Evolutionary conservation across 2,329 filamentous ascomycete species (phyloP).

Genomic region (Westerdykella ornata): DNA sequence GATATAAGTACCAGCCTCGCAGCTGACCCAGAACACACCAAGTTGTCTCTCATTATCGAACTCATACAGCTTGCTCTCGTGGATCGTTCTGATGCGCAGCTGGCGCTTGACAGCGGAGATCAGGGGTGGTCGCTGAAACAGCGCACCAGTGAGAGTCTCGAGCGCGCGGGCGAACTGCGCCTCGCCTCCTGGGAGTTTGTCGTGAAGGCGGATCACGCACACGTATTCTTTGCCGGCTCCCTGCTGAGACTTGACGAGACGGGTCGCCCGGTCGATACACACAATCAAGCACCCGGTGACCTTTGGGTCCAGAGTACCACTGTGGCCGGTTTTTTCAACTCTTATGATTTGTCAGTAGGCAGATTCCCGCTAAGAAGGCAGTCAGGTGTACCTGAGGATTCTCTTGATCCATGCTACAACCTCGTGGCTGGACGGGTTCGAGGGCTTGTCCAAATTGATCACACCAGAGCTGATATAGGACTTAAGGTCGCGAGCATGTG

Average conservation of each 20-base stretch:
- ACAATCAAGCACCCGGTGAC: conserved; percentile 94
- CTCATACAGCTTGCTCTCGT: conserved; percentile 90
- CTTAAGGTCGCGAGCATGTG: conserved; percentile 90
- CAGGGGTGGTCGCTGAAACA: conserved; percentile 93
- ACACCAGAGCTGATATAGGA: conserved; percentile 95
- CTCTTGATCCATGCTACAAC: conserved; percentile 99
- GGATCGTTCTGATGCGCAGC: conserved; percentile 94
- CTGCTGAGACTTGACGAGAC: conserved; percentile 97
- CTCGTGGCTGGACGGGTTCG: conserved; percentile 96
- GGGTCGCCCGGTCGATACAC: conserved; percentile 92
- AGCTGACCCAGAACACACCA: conserved; percentile 98
- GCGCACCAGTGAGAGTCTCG: conserved; percentile 90
- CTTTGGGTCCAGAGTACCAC: conserved; percentile 95
- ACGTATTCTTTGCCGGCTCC: conserved; percentile 99
- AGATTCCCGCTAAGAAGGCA: neutral
- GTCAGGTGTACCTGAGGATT: conserved; percentile 65
- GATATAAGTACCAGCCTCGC: conserved; percentile 97
- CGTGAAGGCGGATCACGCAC: conserved; percentile 88
- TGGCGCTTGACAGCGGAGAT: conserved; percentile 99
- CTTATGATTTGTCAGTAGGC: conserved; percentile 39
- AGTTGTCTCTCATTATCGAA: conserved; percentile 98
- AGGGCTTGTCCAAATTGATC: conserved; percentile 96
- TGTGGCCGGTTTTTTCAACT: conserved; percentile 95
- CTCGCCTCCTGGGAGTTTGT: conserved; percentile 89
- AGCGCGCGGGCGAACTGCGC: conserved; percentile 87